Conservation (phyloP, 2,329 filamentous ascomycete genomes). For the Cladosporium colombiae region DNA sequence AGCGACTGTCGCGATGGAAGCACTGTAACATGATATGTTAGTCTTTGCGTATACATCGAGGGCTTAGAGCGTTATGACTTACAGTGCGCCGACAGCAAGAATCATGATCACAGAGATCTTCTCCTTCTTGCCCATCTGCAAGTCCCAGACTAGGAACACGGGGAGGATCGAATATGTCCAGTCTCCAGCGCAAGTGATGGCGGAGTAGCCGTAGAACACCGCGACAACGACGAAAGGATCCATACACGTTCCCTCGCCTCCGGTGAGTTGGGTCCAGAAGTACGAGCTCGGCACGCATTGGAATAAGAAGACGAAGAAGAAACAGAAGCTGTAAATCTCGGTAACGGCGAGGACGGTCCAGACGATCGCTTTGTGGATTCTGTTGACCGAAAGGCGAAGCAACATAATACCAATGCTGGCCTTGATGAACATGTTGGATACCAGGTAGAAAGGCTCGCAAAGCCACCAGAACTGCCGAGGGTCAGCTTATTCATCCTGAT, state of each 20-base stretch:
- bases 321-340: slow-evolving; percentile 23
- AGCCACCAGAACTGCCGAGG: slow-evolving; percentile 39
- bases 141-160: slow-evolving; percentile 33
- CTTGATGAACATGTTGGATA: slow-evolving; percentile 28
- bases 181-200: slow-evolving; percentile 24
- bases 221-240: slow-evolving; percentile 15
- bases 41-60: neutral
- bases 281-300: slow-evolving; percentile 24
- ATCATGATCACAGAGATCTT: slow-evolving; percentile 37
- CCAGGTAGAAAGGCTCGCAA: slow-evolving; percentile 28
- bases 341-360: slow-evolving; percentile 23
- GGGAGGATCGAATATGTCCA: slow-evolving; percentile 32
- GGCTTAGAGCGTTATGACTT: slow-evolving; percentile 7
- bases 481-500: neutral
- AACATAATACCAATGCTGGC: slow-evolving; percentile 27
- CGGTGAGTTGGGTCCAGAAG: slow-evolving; percentile 26
- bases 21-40: slow-evolving; percentile 14
- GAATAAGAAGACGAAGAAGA: slow-evolving; percentile 28
- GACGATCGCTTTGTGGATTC: slow-evolving; percentile 19
- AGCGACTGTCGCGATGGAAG: slow-evolving; percentile 25
- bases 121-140: slow-evolving; percentile 32
- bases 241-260: slow-evolving; percentile 22
- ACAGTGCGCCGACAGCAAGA: slow-evolving; percentile 36
- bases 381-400: slow-evolving; percentile 23
- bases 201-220: slow-evolving; percentile 24